phyloP scores from a whole-genome alignment of 768 basidiomycete species.

The Phanerochaete carnosa region DNA sequence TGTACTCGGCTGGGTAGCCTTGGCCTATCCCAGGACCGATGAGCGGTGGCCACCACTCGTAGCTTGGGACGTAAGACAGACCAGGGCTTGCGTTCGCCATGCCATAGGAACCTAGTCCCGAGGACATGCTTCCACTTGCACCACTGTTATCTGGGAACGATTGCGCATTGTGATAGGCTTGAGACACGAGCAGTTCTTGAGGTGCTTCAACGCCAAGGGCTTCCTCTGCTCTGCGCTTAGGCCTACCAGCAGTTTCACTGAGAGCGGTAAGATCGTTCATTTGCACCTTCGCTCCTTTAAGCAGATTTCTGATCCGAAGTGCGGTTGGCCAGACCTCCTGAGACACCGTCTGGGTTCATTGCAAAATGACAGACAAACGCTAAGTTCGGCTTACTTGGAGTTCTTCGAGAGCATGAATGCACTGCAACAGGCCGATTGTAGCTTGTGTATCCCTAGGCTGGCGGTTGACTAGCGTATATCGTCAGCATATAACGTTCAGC shows the following conservation, averaged over 20 bases:
- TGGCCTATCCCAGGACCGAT: conserved; percentile 9
- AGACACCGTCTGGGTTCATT: not conserved
- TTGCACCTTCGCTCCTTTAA: conserved; percentile 64
- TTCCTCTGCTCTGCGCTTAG: conserved; percentile 23
- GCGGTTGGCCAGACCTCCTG: conserved; percentile 74
- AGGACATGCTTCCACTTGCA: not conserved
- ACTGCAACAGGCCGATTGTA: conserved; percentile 60
- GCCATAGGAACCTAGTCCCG: not conserved
- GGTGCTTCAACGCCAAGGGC: conserved; percentile 16
- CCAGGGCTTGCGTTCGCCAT: not conserved
- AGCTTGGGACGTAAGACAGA: conserved; percentile 20
- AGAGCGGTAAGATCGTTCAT: conserved; percentile 28
- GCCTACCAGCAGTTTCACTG: conserved; percentile 5
- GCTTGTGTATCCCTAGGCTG: conserved; percentile 72
- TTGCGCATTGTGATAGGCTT: conserved; percentile 1
- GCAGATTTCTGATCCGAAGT: conserved; percentile 57
- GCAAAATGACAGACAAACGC: too few species aligned
- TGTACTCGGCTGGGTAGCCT: not conserved
- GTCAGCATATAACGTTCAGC: conserved; percentile 14
- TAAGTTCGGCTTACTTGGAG: too few species aligned
- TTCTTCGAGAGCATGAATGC: conserved; percentile 58
- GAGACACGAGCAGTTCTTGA: conserved; percentile 13
- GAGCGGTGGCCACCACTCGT: conserved; percentile 25
- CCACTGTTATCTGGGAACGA: too few species aligned
- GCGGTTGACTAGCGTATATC: conserved; percentile 50